Base-by-base conservation (phyloP, 768 basidiomycete species). In the Mycena albidolilacea region DNA sequence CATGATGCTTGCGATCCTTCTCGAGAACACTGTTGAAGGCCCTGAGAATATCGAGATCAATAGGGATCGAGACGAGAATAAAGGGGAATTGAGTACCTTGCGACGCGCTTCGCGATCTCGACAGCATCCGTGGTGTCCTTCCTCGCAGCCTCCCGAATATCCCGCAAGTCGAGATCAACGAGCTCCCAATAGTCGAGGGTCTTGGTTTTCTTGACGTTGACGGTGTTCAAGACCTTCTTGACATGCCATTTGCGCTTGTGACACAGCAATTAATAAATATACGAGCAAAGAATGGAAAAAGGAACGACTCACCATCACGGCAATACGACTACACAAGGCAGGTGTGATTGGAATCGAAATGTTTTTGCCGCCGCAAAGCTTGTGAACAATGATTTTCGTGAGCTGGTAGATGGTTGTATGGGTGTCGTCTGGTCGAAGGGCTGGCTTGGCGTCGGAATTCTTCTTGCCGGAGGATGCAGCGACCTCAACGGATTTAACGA, bases 321-420 rank as follows among this genome's bases (percentile, higher is more conserved):
- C 64, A n/a, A 66, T 39, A 14, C 64, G 64, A 17, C 35, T 50
- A 38, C 64, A 66, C 37, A 66, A 52, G 19, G 64, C 50, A 15
- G 64, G 52, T 7, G 64, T 66, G 41, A 66, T 55, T 7, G 64
- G 64, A 66, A 54, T 54, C 15, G 64, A 66, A 14, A 43, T 66
- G 21, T 38, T 37, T 23, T 66, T 66, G 35, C 64, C 64, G n/a
- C 64, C 64, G 52, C 30, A 66, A 7, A 66, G 64, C 12, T 66
- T 66, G 17, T 54, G 30, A 30, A 30, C 30, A 4, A 30, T 30
- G 30, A 30, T 30, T 30, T 30, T 30, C 30, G 30, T 30, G 64
- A 17, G 38, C n/a, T 66, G 64, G 39, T 66, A 66, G 52, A 66
- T 55, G 37, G 64, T 66, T 2, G 64, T 55, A 21, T 66, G 64